Percentiles rank a stretch among this genome's conserved stretches.
Conservation (phyloP, 1,139 yeast genomes). For the Saccharomycopsis hybrid region DNA sequence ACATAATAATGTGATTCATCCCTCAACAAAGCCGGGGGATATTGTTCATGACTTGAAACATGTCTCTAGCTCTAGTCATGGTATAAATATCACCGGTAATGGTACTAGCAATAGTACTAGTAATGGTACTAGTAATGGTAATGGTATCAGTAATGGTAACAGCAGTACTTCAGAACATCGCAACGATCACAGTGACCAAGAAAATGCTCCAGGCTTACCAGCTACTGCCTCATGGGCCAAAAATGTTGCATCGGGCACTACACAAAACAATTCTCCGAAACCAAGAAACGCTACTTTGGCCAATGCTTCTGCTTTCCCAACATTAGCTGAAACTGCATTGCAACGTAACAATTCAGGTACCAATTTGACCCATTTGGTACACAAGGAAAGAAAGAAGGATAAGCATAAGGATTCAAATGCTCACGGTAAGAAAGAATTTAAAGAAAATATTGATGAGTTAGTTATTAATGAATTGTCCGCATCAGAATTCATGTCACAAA, state of each 20-base stretch:
- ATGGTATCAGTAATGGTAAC: background rate
- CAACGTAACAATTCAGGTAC: conserved; percentile 23
- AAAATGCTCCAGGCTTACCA: conserved; percentile 26
- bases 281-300: conserved; percentile 36
- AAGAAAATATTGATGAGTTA: conserved; percentile 28
- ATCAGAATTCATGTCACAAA: conserved; percentile 32
- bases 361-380: conserved; percentile 7
- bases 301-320: conserved; percentile 62
- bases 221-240: conserved; percentile 32
- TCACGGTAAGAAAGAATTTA: conserved; percentile 25
- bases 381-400: conserved; percentile 29
- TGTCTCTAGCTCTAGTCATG: conserved; percentile 20
- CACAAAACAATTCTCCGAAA: conserved; percentile 29
- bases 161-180: background rate
- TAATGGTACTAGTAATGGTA: conserved; percentile 3
- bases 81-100: conserved; percentile 20
- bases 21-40: background rate
- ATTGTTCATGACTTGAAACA: conserved; percentile 1
- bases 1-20: conserved; percentile 19
- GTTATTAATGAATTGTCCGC: conserved; percentile 31
- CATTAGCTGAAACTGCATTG: conserved; percentile 56
- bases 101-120: background rate
- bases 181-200: conserved; percentile 20
- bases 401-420: conserved; percentile 25
- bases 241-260: conserved; percentile 31